These are phyloP conservation scores for Helicostylum pulchrum DNA, from an alignment of 192 early-diverging fungal genomes.

Conservation along the genomic window DNA sequence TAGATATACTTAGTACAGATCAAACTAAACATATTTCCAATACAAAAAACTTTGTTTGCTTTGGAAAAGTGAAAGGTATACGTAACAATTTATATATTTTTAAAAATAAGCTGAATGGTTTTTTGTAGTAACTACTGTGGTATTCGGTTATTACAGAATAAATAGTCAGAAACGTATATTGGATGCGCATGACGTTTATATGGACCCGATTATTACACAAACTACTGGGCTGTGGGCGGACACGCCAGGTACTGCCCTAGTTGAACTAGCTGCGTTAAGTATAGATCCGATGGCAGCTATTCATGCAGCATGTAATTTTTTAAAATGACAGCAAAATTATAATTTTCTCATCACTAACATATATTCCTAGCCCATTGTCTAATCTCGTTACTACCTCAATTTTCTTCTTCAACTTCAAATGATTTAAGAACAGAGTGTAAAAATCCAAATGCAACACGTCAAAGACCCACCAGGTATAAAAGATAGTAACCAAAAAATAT, in stretches of 20 bases:
- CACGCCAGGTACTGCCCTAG: conserved; percentile 21
- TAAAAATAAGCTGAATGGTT: too few species aligned
- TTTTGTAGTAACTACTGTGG: conserved; percentile 50
- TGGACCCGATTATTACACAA: conserved; percentile 40
- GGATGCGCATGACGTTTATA: conserved; percentile 50
- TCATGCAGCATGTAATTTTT: conserved; percentile 43
- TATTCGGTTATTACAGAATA: conserved; percentile 58
- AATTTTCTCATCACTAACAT: not conserved
- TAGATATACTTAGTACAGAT: conserved; percentile 38
- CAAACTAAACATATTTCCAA: not conserved
- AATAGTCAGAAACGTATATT: conserved; percentile 41
- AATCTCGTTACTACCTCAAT: conserved; percentile 36
- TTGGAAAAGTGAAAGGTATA: conserved; percentile 33
- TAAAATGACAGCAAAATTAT: not conserved
- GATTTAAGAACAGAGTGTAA: conserved; percentile 53
- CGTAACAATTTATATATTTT: not conserved
- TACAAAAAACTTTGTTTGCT: conserved; percentile 8
- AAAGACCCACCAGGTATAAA: conserved; percentile 40
- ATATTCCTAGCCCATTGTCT: conserved; percentile 40
- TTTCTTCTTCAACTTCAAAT: conserved; percentile 24
- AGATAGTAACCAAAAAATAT: not conserved
- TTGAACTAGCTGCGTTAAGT: conserved; percentile 14
- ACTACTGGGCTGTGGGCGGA: conserved; percentile 49
- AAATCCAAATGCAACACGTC: conserved; percentile 42
- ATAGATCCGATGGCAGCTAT: conserved; percentile 48